Percentiles rank a stretch among this genome's conserved stretches.
Conservation (phyloP, 306 rosid genomes). For the Elaeagnus macrophylla region DNA sequence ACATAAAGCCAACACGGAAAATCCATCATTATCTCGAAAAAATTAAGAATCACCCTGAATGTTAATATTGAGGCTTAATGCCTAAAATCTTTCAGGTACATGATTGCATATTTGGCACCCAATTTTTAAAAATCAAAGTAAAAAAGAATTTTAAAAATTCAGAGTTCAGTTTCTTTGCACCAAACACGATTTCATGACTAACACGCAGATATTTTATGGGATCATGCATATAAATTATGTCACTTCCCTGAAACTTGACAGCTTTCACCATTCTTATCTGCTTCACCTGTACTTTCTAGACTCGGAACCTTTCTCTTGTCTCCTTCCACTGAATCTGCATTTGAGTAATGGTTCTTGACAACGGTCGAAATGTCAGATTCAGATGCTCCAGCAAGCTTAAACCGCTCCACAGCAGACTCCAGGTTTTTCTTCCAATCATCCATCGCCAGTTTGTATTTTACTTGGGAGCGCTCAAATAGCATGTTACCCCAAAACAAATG, state of each 20-base stretch:
- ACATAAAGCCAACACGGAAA: no score
- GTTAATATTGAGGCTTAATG: conserved; percentile 18
- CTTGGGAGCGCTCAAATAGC: conserved; percentile 95
- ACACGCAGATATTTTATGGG: conserved; percentile 19
- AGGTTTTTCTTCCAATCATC: conserved; percentile 73
- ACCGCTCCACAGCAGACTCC: conserved; percentile 78
- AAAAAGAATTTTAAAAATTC: conserved; percentile 25
- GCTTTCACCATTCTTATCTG: conserved; percentile 21
- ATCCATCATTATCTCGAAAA: background rate
- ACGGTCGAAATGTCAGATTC: conserved; percentile 69
- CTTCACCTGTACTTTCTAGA: conserved; percentile 23
- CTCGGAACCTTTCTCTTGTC: conserved; percentile 37
- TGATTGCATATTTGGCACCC: conserved; percentile 29
- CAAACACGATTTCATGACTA: conserved; percentile 9
- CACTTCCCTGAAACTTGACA: conserved; percentile 17
- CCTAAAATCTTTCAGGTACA: conserved; percentile 20
- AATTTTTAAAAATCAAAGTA: conserved; percentile 19
- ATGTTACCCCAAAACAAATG: conserved; percentile 98
- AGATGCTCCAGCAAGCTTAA: conserved; percentile 93
- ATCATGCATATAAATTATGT: conserved; percentile 12
- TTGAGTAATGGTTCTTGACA: conserved; percentile 86
- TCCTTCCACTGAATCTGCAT: conserved; percentile 50
- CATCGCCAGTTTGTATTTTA: conserved; percentile 69
- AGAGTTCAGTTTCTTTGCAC: conserved; percentile 23
- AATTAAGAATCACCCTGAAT: conserved; percentile 34